Evolutionary conservation across 345 rosid species (phyloP).

Genomic region (Rhodomyrtus tomentosa): DNA sequence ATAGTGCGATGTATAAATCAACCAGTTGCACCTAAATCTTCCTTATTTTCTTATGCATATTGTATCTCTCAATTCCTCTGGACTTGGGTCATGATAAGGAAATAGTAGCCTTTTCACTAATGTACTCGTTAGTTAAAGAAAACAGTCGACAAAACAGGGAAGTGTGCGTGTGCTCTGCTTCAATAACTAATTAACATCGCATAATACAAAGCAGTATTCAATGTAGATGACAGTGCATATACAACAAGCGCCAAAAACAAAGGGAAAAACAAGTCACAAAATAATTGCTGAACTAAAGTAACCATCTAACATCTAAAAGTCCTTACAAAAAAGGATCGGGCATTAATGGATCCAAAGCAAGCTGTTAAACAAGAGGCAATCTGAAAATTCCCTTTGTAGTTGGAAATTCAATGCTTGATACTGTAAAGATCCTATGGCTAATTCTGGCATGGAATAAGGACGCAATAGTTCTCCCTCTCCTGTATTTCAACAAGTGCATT

Average conservation of each 20-base stretch:
- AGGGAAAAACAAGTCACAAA: neutral
- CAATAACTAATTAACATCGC: neutral
- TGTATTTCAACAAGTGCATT: neutral
- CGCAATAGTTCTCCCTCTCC: neutral
- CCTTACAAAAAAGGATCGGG: neutral
- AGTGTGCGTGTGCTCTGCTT: neutral
- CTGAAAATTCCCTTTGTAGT: neutral
- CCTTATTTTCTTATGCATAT: neutral
- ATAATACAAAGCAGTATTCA: neutral
- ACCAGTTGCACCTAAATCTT: neutral
- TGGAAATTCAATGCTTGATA: neutral
- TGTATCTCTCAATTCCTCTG: neutral
- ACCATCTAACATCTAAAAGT: neutral
- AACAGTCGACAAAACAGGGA: neutral
- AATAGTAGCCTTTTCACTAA: neutral
- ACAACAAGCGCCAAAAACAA: neutral
- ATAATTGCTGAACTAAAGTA: neutral
- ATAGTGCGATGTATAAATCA: neutral
- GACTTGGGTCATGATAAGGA: neutral
- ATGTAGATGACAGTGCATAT: neutral
- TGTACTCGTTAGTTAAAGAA: neutral
- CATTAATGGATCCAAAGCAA: neutral
- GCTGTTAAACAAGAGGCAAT: neutral
- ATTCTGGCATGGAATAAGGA: neutral
- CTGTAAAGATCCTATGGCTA: neutral